phyloP scores from a whole-genome alignment of 495 filamentous ascomycete species.

The Penicillium ucsense region DNA sequence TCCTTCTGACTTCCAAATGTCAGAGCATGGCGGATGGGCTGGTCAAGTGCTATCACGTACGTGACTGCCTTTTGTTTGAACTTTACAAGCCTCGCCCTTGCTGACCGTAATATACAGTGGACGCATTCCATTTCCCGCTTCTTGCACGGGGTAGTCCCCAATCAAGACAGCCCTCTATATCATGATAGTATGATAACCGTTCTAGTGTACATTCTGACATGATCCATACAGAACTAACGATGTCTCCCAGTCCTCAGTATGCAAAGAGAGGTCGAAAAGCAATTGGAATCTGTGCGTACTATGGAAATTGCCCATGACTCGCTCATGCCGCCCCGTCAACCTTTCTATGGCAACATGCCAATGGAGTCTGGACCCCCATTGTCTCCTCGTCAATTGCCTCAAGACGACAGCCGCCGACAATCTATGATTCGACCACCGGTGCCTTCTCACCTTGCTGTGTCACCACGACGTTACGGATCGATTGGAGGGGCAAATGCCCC shows the following conservation, averaged over 20 bases:
- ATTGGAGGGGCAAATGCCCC: constrained; percentile 69
- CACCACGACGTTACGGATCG: constrained; percentile 75
- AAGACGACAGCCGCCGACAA: constrained; percentile 71
- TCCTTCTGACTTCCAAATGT: constrained; percentile 68
- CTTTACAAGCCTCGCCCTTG: not conserved
- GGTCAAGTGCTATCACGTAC: constrained; percentile 63
- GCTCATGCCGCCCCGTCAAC: constrained; percentile 62
- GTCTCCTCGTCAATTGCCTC: constrained; percentile 83
- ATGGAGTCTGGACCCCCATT: constrained; percentile 65
- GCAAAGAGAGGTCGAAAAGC: constrained; percentile 77
- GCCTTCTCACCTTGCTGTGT: constrained; percentile 66
- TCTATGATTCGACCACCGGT: constrained; percentile 62
- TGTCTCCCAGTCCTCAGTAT: constrained; percentile 54
- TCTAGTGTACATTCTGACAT: not conserved
- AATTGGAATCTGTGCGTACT: constrained; percentile 58
- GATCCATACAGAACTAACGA: constrained; percentile 4
- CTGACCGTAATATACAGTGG: constrained; percentile 30
- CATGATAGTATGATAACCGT: constrained; percentile 39
- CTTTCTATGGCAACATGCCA: constrained; percentile 63
- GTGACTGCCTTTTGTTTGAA: constrained; percentile 3
- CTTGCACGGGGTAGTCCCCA: constrained; percentile 59
- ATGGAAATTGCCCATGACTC: constrained; percentile 73
- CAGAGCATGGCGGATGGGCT: constrained; percentile 76
- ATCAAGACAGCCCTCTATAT: constrained; percentile 49
- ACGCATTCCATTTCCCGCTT: constrained; percentile 70